Evolutionary conservation across 768 basidiomycete species (phyloP), one percentile per base, ranked within the genome.

Genomic region (Postia placenta): DNA sequence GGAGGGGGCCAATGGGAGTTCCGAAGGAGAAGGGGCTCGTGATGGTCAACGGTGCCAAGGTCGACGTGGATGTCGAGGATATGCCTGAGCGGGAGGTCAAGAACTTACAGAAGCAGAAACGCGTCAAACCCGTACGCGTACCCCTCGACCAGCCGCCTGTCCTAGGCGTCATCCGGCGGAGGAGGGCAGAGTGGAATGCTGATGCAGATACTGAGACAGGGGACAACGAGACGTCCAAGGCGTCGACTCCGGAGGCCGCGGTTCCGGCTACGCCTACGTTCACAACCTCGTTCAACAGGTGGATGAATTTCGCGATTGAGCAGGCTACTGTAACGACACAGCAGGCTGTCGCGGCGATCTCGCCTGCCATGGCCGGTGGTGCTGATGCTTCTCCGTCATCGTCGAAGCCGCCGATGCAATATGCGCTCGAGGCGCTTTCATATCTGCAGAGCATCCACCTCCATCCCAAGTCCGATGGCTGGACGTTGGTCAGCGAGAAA

Each of bases 61-160:
- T 91, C 30, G 74, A 76, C 40, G 85, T 98, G 19, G 95, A 98
- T 58, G 75, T 87, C 24, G 93, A 96, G 61, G 92, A 94, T 48
- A 73, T 99, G 17, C 76, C 85, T 0, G 92, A 95, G 48, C 72
- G 76, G 22, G 94, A 98, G 65, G 80, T 94, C 57, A 92, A 94
- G 71, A 67, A 76, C 4, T 72, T 96, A 37, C 73, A 79, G 60
- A 88, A 85, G 66, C 80, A 81, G 72, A 97, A 94, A 67, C 80
- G 95, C 7, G 73, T 92, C 42, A 91, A 91, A 64, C 90, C 92
- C 3, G 69, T 72, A 2, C 80, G 95, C 27, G 83, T 94, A 45
- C 94, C 96, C 2, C 75, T 99, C 17, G 96, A 99, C 64, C 93
- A 94, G 56, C 94, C 93, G 0, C 90, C 85, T 3, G 89, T 92